Evolutionary conservation across 805 yeast species (phyloP).

Genomic region (Ogataea nakhonphanomensis): DNA sequence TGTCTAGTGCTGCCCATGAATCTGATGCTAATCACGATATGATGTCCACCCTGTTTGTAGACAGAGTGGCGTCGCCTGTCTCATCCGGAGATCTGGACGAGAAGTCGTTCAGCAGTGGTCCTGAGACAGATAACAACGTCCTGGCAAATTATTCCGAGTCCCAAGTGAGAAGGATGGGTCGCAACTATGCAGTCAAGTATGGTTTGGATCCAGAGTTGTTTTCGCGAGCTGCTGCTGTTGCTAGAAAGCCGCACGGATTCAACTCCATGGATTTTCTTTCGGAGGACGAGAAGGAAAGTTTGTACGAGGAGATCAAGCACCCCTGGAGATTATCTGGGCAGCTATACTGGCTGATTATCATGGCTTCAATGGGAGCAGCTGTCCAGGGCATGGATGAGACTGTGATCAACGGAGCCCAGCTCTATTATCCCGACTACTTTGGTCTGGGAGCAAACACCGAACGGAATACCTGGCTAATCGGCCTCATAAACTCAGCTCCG

Average conservation of each 20-base stretch:
- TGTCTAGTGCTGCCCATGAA: background rate
- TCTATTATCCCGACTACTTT: slow-evolving; percentile 55
- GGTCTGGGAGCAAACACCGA: slow-evolving; percentile 46
- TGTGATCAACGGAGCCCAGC: slow-evolving; percentile 68
- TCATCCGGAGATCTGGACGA: slow-evolving; percentile 13
- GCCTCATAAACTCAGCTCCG: slow-evolving; percentile 68
- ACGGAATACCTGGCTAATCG: slow-evolving; percentile 54
- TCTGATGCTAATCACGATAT: background rate
- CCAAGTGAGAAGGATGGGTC: slow-evolving; percentile 67
- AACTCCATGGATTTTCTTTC: slow-evolving; percentile 53
- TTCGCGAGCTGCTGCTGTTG: slow-evolving; percentile 64
- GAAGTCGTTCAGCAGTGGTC: slow-evolving; percentile 8
- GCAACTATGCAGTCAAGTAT: slow-evolving; percentile 57
- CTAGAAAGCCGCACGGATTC: slow-evolving; percentile 56
- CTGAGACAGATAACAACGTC: slow-evolving; percentile 38
- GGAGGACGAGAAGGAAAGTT: slow-evolving; percentile 52
- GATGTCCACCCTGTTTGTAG: background rate
- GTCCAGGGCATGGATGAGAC: slow-evolving; percentile 81
- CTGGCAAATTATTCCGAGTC: slow-evolving; percentile 55
- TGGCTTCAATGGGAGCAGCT: slow-evolving; percentile 75
- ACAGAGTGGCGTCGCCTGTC: slow-evolving; percentile 4
- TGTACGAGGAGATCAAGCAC: slow-evolving; percentile 44
- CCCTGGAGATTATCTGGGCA: slow-evolving; percentile 46
- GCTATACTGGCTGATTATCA: slow-evolving; percentile 53
- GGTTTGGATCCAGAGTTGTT: slow-evolving; percentile 56